Conservation (phyloP, 2,329 filamentous ascomycete genomes). For the Ascochyta viciae-villosae region DNA sequence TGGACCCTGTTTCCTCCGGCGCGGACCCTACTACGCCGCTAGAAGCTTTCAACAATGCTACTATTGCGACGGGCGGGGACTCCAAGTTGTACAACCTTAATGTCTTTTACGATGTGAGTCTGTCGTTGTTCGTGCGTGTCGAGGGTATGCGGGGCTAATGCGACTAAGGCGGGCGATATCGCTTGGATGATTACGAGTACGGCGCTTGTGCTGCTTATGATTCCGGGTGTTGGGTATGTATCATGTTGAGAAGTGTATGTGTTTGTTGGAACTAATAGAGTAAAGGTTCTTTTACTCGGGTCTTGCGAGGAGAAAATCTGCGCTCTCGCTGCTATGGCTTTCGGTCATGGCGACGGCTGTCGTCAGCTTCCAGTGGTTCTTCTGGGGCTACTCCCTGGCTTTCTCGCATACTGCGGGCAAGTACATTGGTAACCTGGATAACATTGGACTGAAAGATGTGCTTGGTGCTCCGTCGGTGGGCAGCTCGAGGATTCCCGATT, state of each 20-base stretch:
- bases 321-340: constrained; percentile 83
- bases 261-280: too few species aligned
- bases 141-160: constrained; percentile 34
- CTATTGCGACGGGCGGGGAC: constrained; percentile 69
- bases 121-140: constrained; percentile 10
- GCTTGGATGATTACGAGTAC: constrained; percentile 79
- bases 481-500: constrained; percentile 75
- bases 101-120: constrained; percentile 77
- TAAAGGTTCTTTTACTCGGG: constrained; percentile 93
- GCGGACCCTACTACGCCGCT: constrained; percentile 43
- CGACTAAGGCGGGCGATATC: constrained; percentile 74
- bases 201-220: constrained; percentile 88
- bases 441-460: constrained; percentile 80
- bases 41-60: constrained; percentile 62
- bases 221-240: constrained; percentile 78
- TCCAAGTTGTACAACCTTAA: constrained; percentile 76
- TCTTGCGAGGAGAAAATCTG: constrained; percentile 86
- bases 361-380: constrained; percentile 91
- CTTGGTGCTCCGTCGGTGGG: constrained; percentile 78
- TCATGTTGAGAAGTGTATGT: too few species aligned
- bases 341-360: constrained; percentile 82
- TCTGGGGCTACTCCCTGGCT: constrained; percentile 87
- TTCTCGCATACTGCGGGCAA: constrained; percentile 79
- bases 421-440: constrained; percentile 79
- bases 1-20: constrained; percentile 39